Evolutionary conservation across 2,329 filamentous ascomycete genomes (phyloP).

Genomic region (Cladosporium sp.): DNA sequence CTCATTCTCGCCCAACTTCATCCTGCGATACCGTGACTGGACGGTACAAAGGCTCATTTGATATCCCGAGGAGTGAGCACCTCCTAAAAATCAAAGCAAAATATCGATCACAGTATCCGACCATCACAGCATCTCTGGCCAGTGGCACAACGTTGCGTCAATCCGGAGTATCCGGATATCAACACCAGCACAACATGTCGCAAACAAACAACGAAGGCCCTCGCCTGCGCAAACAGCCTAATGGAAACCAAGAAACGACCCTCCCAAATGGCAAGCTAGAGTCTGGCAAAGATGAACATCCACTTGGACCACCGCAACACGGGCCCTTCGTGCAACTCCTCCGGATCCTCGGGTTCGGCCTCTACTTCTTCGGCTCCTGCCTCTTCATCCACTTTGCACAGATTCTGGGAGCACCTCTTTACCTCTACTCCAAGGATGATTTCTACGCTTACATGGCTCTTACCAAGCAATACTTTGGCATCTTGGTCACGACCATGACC

Average conservation of each 20-base stretch:
- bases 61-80: too few species aligned
- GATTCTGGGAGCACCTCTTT: constrained; percentile 66
- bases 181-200: constrained; percentile 5
- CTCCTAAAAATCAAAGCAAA: too few species aligned
- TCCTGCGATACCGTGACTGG: too few species aligned
- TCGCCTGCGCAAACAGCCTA: constrained; percentile 6
- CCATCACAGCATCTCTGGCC: too few species aligned
- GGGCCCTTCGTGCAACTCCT: constrained; percentile 38
- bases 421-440: constrained; percentile 65
- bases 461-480: constrained; percentile 78
- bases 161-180: background rate
- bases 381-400: constrained; percentile 58
- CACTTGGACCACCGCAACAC: constrained; percentile 37
- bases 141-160: too few species aligned
- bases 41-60: too few species aligned
- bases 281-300: constrained; percentile 20
- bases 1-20: too few species aligned
- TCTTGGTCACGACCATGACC: constrained; percentile 73
- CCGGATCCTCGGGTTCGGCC: constrained; percentile 40
- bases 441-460: constrained; percentile 82
- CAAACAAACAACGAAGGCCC: constrained; percentile 7
- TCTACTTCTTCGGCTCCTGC: constrained; percentile 43
- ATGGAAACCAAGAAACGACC: background rate
- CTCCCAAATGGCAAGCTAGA: background rate
- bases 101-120: too few species aligned